Conservation (phyloP, 257 asterid species). For the Solanum clarkiae region DNA sequence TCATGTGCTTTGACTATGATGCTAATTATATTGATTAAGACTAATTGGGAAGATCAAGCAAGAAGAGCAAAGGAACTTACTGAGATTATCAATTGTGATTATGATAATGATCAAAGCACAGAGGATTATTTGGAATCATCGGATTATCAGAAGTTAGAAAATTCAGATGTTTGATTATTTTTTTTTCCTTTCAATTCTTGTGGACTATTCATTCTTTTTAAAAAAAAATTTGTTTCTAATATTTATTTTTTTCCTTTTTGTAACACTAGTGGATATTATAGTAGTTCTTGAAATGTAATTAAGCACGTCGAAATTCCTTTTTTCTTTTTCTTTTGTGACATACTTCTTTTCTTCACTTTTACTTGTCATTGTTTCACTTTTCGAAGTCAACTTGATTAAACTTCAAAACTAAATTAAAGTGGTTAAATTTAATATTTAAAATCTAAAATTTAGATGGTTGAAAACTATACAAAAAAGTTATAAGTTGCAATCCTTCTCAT, state of each 20-base stretch:
- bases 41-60: constrained; percentile 26
- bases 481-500: no score
- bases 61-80: constrained; percentile 24
- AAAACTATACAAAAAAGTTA: no score
- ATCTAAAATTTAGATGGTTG: no score
- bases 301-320: neutral
- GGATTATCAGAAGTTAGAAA: neutral
- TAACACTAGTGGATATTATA: neutral
- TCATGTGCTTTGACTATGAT: constrained; percentile 29
- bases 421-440: no score
- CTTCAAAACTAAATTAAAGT: no score
- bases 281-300: neutral
- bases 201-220: neutral
- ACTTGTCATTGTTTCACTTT: no score
- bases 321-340: neutral
- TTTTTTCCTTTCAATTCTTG: neutral
- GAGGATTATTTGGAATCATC: neutral
- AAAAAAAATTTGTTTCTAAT: no score
- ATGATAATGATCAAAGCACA: neutral
- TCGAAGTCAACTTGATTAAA: no score
- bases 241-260: neutral
- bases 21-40: constrained; percentile 6
- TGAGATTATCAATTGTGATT: neutral
- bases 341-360: no score
- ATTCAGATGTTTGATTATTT: neutral